These are phyloP conservation scores for Paraphoma chrysanthemicola DNA, from an alignment of 2,329 filamentous ascomycete genomes.

Conservation along the genomic window DNA sequence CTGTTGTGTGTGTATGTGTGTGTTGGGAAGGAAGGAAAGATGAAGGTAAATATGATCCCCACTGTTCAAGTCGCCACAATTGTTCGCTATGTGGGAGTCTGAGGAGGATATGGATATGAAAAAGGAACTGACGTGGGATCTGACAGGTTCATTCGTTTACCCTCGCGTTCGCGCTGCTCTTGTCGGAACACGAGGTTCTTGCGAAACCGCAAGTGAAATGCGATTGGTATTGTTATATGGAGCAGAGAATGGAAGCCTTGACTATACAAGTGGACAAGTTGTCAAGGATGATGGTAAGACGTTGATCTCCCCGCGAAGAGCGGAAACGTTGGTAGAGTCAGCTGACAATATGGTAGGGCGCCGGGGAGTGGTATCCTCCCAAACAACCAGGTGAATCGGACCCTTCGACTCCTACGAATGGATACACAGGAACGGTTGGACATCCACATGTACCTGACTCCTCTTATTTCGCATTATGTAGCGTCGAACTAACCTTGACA, in stretches of 20 bases:
- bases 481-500: not conserved
- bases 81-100: too few relatives aligned
- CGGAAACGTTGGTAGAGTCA: not conserved
- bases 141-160: not conserved
- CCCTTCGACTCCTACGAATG: not conserved
- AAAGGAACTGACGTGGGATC: too few relatives aligned
- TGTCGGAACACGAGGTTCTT: not conserved
- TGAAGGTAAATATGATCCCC: not conserved
- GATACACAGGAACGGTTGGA: not conserved
- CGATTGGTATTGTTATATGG: constrained; percentile 1
- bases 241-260: not conserved
- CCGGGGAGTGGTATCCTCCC: not conserved
- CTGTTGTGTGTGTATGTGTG: not conserved
- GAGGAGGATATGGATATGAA: too few relatives aligned
- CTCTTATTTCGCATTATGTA: not conserved
- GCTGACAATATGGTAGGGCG: not conserved
- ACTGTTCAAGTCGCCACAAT: too few relatives aligned
- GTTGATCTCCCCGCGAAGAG: not conserved
- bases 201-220: not conserved
- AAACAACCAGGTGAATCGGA: too few relatives aligned
- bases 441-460: not conserved
- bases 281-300: not conserved
- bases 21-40: not conserved
- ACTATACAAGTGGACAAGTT: not conserved
- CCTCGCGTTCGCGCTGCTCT: not conserved